phyloP scores from a whole-genome alignment of 78 protist genomes.

The Dictyostelium purpureum region DNA sequence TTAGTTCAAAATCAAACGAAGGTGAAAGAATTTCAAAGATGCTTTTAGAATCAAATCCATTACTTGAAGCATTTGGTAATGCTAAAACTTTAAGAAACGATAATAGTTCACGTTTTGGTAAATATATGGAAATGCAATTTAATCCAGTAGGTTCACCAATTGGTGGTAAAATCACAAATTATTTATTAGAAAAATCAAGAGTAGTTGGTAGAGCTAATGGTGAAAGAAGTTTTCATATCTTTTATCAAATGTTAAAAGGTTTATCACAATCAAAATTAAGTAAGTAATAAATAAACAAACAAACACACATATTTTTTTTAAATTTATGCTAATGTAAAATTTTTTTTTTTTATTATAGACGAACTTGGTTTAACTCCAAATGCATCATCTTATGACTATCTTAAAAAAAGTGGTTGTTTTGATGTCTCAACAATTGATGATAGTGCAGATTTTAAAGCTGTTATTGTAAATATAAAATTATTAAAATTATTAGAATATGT shows the following conservation, averaged over 20 bases:
- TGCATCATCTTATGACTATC: conserved; percentile 35
- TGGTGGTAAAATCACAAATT: conserved; percentile 93
- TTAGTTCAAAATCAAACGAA: conserved; percentile 49
- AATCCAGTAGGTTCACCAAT: conserved; percentile 88
- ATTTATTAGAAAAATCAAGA: conserved; percentile 92
- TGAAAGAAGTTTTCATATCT: conserved; percentile 96
- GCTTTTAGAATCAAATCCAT: conserved; percentile 90
- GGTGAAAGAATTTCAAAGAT: conserved; percentile 79
- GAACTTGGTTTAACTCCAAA: conserved; percentile 42
- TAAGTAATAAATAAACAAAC: neutral
- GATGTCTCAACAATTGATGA: conserved; percentile 87
- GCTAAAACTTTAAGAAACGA: conserved; percentile 95
- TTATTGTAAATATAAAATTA: conserved; percentile 17
- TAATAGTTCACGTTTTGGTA: conserved; percentile 92
- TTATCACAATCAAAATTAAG: conserved; percentile 37
- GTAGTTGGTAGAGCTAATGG: conserved; percentile 87
- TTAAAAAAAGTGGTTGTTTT: conserved; percentile 71
- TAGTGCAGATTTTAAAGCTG: conserved; percentile 57
- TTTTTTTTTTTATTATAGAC: neutral
- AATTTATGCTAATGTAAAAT: neutral
- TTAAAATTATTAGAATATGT: neutral
- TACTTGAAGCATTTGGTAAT: conserved; percentile 97
- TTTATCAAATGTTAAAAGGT: conserved; percentile 92
- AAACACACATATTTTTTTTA: neutral
- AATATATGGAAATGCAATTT: conserved; percentile 96